Evolutionary conservation across 352 stramenopile species (phyloP).

Genomic region (Phytophthora pinifolia): DNA sequence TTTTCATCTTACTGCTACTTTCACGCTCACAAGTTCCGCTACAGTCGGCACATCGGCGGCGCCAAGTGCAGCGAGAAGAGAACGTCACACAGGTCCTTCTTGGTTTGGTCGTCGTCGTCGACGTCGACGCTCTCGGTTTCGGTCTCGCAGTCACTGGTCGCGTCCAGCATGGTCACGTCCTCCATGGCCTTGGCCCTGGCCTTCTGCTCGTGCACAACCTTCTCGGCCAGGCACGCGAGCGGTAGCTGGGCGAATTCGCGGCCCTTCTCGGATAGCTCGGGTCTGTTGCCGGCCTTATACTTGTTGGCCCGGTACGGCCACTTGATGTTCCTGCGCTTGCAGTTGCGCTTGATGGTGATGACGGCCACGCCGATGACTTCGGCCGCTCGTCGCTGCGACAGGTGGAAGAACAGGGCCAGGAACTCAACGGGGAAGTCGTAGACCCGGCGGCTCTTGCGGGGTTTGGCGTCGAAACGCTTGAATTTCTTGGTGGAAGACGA

Average conservation of each 20-base stretch:
- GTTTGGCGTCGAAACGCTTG: constrained; percentile 10
- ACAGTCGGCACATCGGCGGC: not conserved
- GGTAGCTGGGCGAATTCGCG: constrained; percentile 22
- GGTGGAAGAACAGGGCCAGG: constrained; percentile 46
- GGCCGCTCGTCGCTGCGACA: constrained; percentile 44
- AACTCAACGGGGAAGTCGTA: constrained; percentile 45
- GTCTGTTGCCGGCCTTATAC: constrained; percentile 5
- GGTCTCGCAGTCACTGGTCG: constrained; percentile 11
- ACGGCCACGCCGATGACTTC: constrained; percentile 26
- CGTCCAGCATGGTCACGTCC: not conserved
- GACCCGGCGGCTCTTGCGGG: constrained; percentile 44
- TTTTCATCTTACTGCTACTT: not conserved
- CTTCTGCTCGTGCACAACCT: not conserved
- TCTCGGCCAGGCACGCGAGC: constrained; percentile 23
- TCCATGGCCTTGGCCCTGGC: not conserved
- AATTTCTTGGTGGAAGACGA: constrained; percentile 1
- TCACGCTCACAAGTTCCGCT: not conserved
- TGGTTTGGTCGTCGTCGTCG: constrained; percentile 8
- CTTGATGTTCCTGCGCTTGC: constrained; percentile 31
- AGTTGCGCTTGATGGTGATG: constrained; percentile 47
- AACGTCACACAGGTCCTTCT: constrained; percentile 11
- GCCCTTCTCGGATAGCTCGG: constrained; percentile 1
- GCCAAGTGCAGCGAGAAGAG: constrained; percentile 12
- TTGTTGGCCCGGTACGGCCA: constrained; percentile 45
- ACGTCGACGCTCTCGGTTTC: constrained; percentile 21